Base-by-base conservation (phyloP, 2,329 filamentous ascomycete genomes). In the Fusarium sp. region DNA sequence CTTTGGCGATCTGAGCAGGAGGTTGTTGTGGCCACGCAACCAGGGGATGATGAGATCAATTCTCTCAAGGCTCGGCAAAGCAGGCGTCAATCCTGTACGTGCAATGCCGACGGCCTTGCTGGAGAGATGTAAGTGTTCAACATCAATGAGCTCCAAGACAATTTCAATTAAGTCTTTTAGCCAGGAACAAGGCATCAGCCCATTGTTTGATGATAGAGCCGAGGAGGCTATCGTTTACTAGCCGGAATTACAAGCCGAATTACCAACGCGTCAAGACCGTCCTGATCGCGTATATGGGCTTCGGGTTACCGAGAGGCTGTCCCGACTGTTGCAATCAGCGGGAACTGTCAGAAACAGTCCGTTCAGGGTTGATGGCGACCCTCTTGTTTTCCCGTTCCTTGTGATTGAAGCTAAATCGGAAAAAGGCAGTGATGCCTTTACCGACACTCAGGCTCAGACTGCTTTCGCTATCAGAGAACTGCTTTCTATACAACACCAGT, bases 1-100 rank as follows among this genome's bases (percentile, higher is more conserved):
- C 53, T 48, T 22, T 57, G 53, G 53, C 53, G 53, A 2, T 57
- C 53, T 5, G 53, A 56, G 14, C 42, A 48, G 18, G 53, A 56
- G 22, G 53, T 47, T 7, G 12, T 30, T 1, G 18, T 24, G 7
- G 22, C 6, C 13, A 20, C 8, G 20, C 37, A 30, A 14, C 3
- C 24, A 42, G 49, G 25, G 8, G 37, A 30, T 11, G 4, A 53
- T 18, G 25, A 42, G 4, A 4, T 20, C 2, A 44, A 44, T 10
- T 54, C 51, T 10, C 53, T 56, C 4, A 14, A 14, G 12, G 30
- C 30, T 14, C 42, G 30, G 6, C 42, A 56, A 7, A 13, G 9
- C 6, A 48, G 30, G 7, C 42, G 53, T 3, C 30, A 48, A 7
- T n/a, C 42, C 4, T 56, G 42, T 3, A 48, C 7, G 0, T 48